phyloP scores from a whole-genome alignment of 306 rosid genomes.

The Gillenia trifoliata region DNA sequence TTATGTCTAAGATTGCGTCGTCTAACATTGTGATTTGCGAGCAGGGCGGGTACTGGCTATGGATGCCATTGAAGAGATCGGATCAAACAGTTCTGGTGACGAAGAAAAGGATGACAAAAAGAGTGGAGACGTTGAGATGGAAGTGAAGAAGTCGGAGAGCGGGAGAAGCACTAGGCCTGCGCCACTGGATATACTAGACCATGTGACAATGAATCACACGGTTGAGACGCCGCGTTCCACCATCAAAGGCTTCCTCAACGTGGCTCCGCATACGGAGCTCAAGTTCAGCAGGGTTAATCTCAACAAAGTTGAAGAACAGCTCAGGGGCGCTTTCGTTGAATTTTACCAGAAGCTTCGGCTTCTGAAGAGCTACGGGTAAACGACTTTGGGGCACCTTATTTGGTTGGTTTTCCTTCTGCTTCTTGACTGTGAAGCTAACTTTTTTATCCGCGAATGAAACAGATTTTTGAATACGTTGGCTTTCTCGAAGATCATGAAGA shows the following conservation, averaged over 20 bases:
- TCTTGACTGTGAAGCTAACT: constrained; percentile 3
- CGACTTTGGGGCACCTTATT: neutral
- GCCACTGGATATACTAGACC: constrained; percentile 43
- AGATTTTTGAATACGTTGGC: constrained; percentile 69
- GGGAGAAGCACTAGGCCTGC: constrained; percentile 28
- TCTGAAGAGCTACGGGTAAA: constrained; percentile 52
- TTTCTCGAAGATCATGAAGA: constrained; percentile 79
- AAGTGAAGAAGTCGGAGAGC: constrained; percentile 13
- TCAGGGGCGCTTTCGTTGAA: constrained; percentile 44
- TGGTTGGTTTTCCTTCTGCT: neutral
- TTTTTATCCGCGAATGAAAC: constrained; percentile 6
- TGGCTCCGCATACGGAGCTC: constrained; percentile 35
- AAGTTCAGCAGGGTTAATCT: constrained; percentile 46
- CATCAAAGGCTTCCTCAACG: constrained; percentile 42
- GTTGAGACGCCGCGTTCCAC: constrained; percentile 60
- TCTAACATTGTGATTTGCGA: neutral
- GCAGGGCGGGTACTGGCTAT: constrained; percentile 39
- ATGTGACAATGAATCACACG: constrained; percentile 43
- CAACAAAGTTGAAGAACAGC: constrained; percentile 48
- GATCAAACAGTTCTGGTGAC: constrained; percentile 16
- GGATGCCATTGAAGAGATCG: constrained; percentile 46
- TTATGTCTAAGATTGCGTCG: neutral
- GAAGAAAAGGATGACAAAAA: constrained; percentile 15
- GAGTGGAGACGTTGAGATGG: constrained; percentile 1
- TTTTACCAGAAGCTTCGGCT: constrained; percentile 67